These are phyloP conservation scores for Globisporangium yorkense DNA, from an alignment of 352 stramenopile genomes.

Conservation along the genomic window DNA sequence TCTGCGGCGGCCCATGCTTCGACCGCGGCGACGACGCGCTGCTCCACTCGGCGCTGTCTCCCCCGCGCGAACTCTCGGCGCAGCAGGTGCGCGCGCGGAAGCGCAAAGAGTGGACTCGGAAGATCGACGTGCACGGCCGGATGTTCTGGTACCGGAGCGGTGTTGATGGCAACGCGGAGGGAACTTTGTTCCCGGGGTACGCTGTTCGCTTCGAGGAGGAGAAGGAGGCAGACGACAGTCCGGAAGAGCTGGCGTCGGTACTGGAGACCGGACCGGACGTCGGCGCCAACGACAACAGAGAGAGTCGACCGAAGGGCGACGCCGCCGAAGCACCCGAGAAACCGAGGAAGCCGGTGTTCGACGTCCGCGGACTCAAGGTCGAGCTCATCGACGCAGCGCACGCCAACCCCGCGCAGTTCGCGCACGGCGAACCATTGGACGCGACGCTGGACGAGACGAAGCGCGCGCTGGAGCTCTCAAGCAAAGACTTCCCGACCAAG, in stretches of 20 bases:
- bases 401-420: constrained; percentile 21
- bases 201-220: constrained; percentile 26
- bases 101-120: constrained; percentile 63
- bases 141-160: constrained; percentile 47
- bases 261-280: not conserved
- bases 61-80: not conserved
- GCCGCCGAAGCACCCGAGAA: not conserved
- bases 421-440: constrained; percentile 15
- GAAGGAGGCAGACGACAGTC: not conserved
- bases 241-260: not conserved
- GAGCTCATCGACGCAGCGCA: constrained; percentile 21
- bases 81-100: constrained; percentile 23
- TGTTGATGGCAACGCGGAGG: constrained; percentile 5
- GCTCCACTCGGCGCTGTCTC: not conserved
- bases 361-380: constrained; percentile 4
- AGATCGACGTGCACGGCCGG: constrained; percentile 50
- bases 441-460: not conserved
- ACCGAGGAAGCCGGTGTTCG: not conserved
- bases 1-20: constrained; percentile 32
- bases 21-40: constrained; percentile 16
- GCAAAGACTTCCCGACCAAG: constrained; percentile 44
- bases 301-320: too few relatives aligned
- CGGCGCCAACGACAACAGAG: not conserved
- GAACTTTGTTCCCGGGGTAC: constrained; percentile 20
- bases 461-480: constrained; percentile 21